Conservation (phyloP, 1,284 basidiomycete species). For the Rhodofomes roseus region DNA sequence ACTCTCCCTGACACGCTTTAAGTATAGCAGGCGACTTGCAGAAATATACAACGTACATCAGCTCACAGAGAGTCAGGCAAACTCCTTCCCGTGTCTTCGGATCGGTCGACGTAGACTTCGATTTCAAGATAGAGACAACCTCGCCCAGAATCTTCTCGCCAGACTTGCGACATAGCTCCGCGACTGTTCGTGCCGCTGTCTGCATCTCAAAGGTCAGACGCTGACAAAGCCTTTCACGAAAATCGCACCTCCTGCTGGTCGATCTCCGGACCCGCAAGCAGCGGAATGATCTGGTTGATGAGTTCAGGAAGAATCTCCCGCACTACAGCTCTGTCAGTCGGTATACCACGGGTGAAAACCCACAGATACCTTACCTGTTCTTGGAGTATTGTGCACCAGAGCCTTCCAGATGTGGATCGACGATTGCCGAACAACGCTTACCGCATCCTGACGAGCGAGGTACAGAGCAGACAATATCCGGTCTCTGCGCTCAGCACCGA, state of each 20-base stretch:
- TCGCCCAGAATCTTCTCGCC: conserved; percentile 91
- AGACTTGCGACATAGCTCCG: conserved; percentile 93
- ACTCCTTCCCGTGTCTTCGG: conserved; percentile 83
- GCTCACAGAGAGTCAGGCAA: conserved; percentile 83
- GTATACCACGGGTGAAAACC: not conserved
- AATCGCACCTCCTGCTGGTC: conserved; percentile 87
- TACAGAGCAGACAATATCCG: conserved; percentile 90
- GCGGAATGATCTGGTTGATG: conserved; percentile 68
- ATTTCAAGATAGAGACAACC: conserved; percentile 75
- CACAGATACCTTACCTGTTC: conserved; percentile 53
- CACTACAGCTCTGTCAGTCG: conserved; percentile 43
- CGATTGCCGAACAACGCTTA: conserved; percentile 86
- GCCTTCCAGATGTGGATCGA: conserved; percentile 99
- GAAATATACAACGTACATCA: conserved; percentile 58
- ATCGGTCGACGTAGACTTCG: conserved; percentile 69
- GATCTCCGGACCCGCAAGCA: conserved; percentile 75
- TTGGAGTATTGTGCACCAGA: conserved; percentile 87
- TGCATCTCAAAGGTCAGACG: conserved; percentile 24
- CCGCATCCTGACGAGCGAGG: conserved; percentile 91
- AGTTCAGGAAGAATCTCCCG: conserved; percentile 92
- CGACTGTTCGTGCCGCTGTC: conserved; percentile 85
- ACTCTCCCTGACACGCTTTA: conserved; percentile 56
- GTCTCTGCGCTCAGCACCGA: conserved; percentile 88
- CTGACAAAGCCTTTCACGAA: not conserved
- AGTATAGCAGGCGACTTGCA: not conserved